Conservation (phyloP, 148 eudicot genomes). For the Chenopodium quinoa region DNA sequence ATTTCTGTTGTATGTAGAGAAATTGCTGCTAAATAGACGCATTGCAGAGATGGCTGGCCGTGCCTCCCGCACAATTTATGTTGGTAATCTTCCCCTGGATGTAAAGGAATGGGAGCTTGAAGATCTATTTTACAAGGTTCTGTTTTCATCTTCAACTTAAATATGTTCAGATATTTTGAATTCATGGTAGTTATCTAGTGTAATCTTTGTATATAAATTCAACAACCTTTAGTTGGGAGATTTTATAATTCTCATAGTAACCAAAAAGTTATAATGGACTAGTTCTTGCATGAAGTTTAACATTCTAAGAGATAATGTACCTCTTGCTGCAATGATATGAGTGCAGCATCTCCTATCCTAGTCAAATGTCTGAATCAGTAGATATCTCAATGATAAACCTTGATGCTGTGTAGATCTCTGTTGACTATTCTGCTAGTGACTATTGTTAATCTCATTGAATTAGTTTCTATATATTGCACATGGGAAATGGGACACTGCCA, state of each 20-base stretch:
- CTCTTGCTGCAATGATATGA: slow-evolving; percentile 3
- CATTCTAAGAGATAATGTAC: background rate
- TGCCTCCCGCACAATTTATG: slow-evolving; percentile 35
- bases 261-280: background rate
- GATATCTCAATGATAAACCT: background rate
- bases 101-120: slow-evolving; percentile 35
- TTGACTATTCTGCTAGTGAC: background rate
- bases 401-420: background rate
- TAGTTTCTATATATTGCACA: background rate
- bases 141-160: slow-evolving; percentile 8
- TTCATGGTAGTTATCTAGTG: background rate
- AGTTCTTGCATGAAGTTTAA: background rate
- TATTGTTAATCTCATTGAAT: background rate
- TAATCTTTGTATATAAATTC: background rate
- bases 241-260: background rate
- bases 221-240: background rate
- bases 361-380: background rate
- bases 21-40: slow-evolving; percentile 9
- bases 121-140: slow-evolving; percentile 37
- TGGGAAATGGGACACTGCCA: background rate
- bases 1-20: background rate
- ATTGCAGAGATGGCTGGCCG: slow-evolving; percentile 29
- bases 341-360: background rate
- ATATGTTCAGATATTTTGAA: background rate
- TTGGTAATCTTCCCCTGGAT: slow-evolving; percentile 37